phyloP scores from a whole-genome alignment of 2,329 filamentous ascomycete genomes.

The Monilinia aucupariae region DNA sequence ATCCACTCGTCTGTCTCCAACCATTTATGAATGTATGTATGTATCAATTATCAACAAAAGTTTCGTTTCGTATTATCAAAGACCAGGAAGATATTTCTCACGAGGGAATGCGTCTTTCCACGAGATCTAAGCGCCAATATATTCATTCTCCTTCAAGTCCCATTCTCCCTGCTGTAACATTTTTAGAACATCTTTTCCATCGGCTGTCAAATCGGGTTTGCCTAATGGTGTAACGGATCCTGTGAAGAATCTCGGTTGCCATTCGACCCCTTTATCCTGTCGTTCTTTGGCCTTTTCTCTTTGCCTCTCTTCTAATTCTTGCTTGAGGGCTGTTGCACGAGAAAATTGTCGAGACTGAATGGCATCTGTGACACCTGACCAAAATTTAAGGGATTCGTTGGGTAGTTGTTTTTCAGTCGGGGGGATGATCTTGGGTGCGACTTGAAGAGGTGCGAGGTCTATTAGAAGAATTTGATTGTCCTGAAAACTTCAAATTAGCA shows the following conservation, averaged over 20 bases:
- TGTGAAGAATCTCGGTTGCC: conserved; percentile 84
- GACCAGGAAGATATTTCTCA: background rate
- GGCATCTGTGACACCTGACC: conserved; percentile 80
- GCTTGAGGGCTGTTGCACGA: conserved; percentile 79
- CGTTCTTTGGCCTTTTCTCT: conserved; percentile 77
- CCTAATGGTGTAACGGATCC: conserved; percentile 54
- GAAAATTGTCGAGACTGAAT: conserved; percentile 78
- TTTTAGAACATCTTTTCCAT: conserved; percentile 53
- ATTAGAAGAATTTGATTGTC: conserved; percentile 68
- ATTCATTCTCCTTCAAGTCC: conserved; percentile 31
- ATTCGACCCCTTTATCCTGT: conserved; percentile 62
- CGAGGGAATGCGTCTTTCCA: background rate
- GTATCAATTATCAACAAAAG: conserved; percentile 4
- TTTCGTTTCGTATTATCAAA: background rate
- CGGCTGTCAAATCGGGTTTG: conserved; percentile 56
- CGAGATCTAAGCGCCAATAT: conserved; percentile 3
- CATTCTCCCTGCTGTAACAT: conserved; percentile 46
- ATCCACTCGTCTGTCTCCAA: background rate
- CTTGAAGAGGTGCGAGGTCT: conserved; percentile 77
- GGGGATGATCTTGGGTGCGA: conserved; percentile 73
- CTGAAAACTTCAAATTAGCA: conserved; percentile 38
- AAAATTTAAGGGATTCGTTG: conserved; percentile 86
- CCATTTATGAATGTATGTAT: conserved; percentile 4
- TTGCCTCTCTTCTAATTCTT: conserved; percentile 87
- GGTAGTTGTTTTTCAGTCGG: conserved; percentile 72